A percentile compares a stretch with the other conserved stretches of the same genome.
phyloP scores from a whole-genome alignment of 768 basidiomycete species.

The Rickenella mellea region DNA sequence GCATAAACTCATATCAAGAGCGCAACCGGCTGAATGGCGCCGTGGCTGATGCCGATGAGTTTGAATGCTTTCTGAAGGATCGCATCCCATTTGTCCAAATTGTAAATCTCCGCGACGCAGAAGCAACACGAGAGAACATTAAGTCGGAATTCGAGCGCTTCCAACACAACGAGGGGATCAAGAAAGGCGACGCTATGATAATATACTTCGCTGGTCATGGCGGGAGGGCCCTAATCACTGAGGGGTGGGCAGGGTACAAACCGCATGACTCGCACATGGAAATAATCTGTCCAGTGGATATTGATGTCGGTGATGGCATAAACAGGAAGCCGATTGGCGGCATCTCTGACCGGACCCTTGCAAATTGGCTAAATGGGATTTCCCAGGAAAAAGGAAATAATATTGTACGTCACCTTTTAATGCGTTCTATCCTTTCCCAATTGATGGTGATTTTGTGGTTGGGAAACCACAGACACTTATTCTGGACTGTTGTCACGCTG shows the following conservation, averaged over 20 bases:
- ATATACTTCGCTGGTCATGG: slow-evolving; percentile 74
- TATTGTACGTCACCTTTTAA: too few relatives aligned
- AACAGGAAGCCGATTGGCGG: slow-evolving; percentile 44
- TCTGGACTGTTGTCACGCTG: too few relatives aligned
- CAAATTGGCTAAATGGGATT: slow-evolving; percentile 49
- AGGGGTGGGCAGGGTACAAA: slow-evolving; percentile 45
- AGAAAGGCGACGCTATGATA: slow-evolving; percentile 53
- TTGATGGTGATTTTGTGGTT: too few relatives aligned
- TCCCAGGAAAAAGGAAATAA: slow-evolving; percentile 53
- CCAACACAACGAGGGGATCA: slow-evolving; percentile 50
- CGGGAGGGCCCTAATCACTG: slow-evolving; percentile 44
- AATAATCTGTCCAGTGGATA: slow-evolving; percentile 59
- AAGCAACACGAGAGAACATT: slow-evolving; percentile 53
- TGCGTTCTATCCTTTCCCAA: too few relatives aligned
- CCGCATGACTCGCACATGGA: slow-evolving; percentile 32
- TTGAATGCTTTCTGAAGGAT: slow-evolving; percentile 49
- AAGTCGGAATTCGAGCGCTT: slow-evolving; percentile 51
- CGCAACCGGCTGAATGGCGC: slow-evolving; percentile 53
- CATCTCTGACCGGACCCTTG: slow-evolving; percentile 59
- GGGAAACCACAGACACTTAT: too few relatives aligned
- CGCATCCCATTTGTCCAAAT: slow-evolving; percentile 52
- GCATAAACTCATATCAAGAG: slow-evolving; percentile 65
- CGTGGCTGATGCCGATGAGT: slow-evolving; percentile 50
- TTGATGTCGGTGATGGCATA: slow-evolving; percentile 41
- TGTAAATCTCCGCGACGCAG: slow-evolving; percentile 42